Evolutionary conservation across 306 rosid genomes (phyloP).

Genomic region (Cicer judaicum): DNA sequence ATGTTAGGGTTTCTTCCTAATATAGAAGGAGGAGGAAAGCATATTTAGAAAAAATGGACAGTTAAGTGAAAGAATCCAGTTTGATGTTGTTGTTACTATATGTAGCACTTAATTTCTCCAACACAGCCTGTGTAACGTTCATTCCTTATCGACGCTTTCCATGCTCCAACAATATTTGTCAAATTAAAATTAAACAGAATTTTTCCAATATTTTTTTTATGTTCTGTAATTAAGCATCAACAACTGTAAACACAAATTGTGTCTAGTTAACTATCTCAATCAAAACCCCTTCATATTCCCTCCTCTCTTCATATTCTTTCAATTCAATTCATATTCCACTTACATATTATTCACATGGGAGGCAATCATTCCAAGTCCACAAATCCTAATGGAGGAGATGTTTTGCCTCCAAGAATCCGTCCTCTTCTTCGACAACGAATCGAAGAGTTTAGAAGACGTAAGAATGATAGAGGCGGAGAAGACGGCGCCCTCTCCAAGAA

Average conservation of each 20-base stretch:
- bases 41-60: conserved; percentile 30
- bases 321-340: background rate
- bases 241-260: conserved; percentile 29
- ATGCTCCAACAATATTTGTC: background rate
- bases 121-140: background rate
- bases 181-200: too few relatives aligned
- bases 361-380: conserved; percentile 50
- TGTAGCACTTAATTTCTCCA: background rate
- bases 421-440: conserved; percentile 48
- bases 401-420: conserved; percentile 51
- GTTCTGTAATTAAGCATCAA: conserved; percentile 20
- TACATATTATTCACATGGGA: conserved; percentile 46
- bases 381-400: conserved; percentile 44
- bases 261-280: background rate
- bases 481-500: conserved; percentile 44
- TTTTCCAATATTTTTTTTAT: background rate
- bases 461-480: conserved; percentile 6
- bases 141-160: conserved; percentile 3
- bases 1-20: too few relatives aligned
- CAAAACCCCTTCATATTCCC: conserved; percentile 31
- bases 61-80: background rate
- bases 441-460: conserved; percentile 52
- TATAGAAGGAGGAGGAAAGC: background rate
- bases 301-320: background rate
- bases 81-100: background rate